Evolutionary conservation across 345 rosid species (phyloP).

Genomic region (Aethionema arabicum): DNA sequence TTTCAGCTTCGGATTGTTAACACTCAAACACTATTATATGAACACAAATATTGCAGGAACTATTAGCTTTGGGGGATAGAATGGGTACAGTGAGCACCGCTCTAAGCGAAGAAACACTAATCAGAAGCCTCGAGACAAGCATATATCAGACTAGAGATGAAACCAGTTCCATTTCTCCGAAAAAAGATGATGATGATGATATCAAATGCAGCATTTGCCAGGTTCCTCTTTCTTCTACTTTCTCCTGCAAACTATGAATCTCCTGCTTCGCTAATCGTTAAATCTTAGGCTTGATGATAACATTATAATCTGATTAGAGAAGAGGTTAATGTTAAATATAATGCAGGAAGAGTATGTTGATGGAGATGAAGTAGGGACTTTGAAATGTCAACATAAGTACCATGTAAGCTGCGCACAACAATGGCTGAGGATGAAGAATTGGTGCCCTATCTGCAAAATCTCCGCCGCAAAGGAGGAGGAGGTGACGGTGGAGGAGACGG

Average conservation of each 20-base stretch:
- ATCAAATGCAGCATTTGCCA: constrained; percentile 91
- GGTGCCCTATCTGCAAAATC: constrained; percentile 96
- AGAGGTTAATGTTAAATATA: constrained; percentile 16
- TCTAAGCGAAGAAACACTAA: constrained; percentile 75
- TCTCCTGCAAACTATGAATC: not conserved
- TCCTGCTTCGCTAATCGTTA: not conserved
- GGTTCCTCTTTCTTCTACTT: constrained; percentile 43
- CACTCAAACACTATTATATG: not conserved
- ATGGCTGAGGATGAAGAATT: constrained; percentile 89
- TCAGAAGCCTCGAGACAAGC: constrained; percentile 61
- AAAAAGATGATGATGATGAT: constrained; percentile 40
- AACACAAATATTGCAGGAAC: constrained; percentile 53
- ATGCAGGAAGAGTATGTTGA: constrained; percentile 80
- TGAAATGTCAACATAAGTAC: constrained; percentile 76
- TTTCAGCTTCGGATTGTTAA: not conserved
- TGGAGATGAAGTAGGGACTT: constrained; percentile 75
- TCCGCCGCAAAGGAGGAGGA: constrained; percentile 37
- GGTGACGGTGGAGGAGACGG: not conserved
- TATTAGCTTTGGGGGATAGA: constrained; percentile 89
- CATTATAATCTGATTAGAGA: not conserved
- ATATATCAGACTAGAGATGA: constrained; percentile 41
- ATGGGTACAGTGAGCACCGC: constrained; percentile 98
- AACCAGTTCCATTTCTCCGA: constrained; percentile 24
- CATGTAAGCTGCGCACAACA: constrained; percentile 67
- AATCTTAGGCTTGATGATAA: not conserved